phyloP scores from a whole-genome alignment of 2,329 filamentous ascomycete genomes.

The Periglandula ipomoeae region DNA sequence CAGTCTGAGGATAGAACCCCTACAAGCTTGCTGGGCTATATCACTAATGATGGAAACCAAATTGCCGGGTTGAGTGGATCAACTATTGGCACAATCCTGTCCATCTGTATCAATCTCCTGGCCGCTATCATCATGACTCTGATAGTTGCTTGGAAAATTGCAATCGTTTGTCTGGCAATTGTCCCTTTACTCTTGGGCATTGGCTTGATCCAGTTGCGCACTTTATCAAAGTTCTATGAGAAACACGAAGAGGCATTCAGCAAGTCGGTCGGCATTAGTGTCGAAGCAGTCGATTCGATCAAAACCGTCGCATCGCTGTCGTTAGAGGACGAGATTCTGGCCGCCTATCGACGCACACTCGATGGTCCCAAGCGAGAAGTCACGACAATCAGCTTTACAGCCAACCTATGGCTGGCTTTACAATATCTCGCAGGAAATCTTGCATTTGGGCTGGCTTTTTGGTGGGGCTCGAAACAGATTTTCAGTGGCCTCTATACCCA shows the following conservation, averaged over 20 bases:
- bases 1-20: conserved; percentile 55
- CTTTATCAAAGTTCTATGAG: conserved; percentile 52
- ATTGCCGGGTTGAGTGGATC: conserved; percentile 61
- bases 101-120: conserved; percentile 58
- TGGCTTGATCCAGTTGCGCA: conserved; percentile 58
- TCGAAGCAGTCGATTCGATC: conserved; percentile 58
- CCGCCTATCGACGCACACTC: conserved; percentile 43
- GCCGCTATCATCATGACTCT: conserved; percentile 60
- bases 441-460: conserved; percentile 68
- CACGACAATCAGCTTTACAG: conserved; percentile 36
- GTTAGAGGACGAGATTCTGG: conserved; percentile 40
- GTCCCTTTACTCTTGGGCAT: conserved; percentile 61
- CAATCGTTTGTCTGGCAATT: conserved; percentile 59
- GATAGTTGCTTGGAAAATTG: conserved; percentile 68
- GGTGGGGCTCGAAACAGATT: conserved; percentile 69
- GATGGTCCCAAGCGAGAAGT: conserved; percentile 43
- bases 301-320: conserved; percentile 52
- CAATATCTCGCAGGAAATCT: conserved; percentile 54
- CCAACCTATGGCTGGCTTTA: conserved; percentile 52
- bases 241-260: conserved; percentile 56
- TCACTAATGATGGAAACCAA: conserved; percentile 60
- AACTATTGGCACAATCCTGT: conserved; percentile 60
- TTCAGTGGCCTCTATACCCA: conserved; percentile 53
- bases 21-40: conserved; percentile 52
- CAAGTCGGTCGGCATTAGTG: conserved; percentile 53